Conservation (phyloP, 768 basidiomycete species). For the Albatrellus ellisii region DNA sequence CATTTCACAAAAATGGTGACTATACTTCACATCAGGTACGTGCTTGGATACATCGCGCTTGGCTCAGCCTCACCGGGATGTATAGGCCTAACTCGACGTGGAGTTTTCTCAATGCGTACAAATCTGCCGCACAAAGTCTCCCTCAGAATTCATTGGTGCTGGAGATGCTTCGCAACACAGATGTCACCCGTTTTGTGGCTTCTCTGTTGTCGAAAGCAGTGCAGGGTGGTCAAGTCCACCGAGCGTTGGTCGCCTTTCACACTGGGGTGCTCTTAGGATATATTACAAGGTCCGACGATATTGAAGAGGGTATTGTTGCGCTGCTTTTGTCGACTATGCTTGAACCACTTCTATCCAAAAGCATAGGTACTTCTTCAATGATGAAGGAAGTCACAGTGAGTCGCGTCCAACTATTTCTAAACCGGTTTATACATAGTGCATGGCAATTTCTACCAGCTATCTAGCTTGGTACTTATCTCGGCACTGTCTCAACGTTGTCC, state of each 20-base stretch:
- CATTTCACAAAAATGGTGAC: slow-evolving; percentile 91
- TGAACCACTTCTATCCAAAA: not conserved
- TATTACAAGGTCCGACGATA: not conserved
- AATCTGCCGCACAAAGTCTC: slow-evolving; percentile 65
- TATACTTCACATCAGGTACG: slow-evolving; percentile 68
- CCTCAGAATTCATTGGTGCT: slow-evolving; percentile 59
- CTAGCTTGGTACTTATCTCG: slow-evolving; percentile 60
- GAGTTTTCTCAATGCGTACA: slow-evolving; percentile 61
- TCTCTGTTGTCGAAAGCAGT: slow-evolving; percentile 50
- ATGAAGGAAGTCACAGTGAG: slow-evolving; percentile 48
- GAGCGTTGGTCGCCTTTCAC: slow-evolving; percentile 36
- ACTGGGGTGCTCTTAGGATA: slow-evolving; percentile 45
- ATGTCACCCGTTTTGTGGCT: slow-evolving; percentile 61
- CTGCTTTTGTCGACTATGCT: slow-evolving; percentile 16
- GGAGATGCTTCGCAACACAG: slow-evolving; percentile 60
- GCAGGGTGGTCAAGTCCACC: slow-evolving; percentile 35
- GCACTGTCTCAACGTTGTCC: slow-evolving; percentile 54
- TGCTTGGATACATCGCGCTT: slow-evolving; percentile 1
- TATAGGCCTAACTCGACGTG: slow-evolving; percentile 47
- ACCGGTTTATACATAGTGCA: not conserved
- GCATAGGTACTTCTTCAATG: too few relatives aligned
- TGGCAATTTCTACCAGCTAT: slow-evolving; percentile 33
- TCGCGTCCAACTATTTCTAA: not conserved
- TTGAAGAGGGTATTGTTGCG: slow-evolving; percentile 21
- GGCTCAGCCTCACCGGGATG: slow-evolving; percentile 2